Conservation (phyloP, 1,284 basidiomycete species). For the Trametes versicolor region DNA sequence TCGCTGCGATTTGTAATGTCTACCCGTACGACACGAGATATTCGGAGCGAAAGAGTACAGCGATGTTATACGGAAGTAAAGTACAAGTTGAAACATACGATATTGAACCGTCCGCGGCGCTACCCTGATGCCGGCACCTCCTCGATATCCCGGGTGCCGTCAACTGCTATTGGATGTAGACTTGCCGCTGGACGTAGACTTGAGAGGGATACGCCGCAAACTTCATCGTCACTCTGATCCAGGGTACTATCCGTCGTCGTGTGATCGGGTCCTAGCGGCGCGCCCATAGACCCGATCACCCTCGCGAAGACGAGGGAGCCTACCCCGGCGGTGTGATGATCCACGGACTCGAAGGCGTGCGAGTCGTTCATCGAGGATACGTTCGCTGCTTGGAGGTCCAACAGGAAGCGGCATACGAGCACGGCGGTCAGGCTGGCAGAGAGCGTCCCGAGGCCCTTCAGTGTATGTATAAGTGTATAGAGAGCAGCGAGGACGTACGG, state of each 20-base stretch:
- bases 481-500: not conserved
- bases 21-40: not conserved
- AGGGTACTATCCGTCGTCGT: not conserved
- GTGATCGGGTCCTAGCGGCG: constrained; percentile 2
- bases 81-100: too few relatives aligned
- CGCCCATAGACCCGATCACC: constrained; percentile 4
- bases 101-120: too few relatives aligned
- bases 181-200: too few relatives aligned
- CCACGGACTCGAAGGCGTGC: not conserved
- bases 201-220: not conserved
- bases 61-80: too few relatives aligned
- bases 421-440: constrained; percentile 1
- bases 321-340: not conserved
- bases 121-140: too few relatives aligned
- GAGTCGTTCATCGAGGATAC: not conserved
- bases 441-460: not conserved
- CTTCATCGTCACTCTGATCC: not conserved
- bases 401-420: constrained; percentile 4
- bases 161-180: too few relatives aligned
- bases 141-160: too few relatives aligned
- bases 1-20: not conserved
- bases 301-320: constrained; percentile 8
- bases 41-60: too few relatives aligned
- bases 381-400: constrained; percentile 7
- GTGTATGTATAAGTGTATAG: not conserved